phyloP scores from a whole-genome alignment of 208 protist species.

The Trichomonas vaginalis region DNA sequence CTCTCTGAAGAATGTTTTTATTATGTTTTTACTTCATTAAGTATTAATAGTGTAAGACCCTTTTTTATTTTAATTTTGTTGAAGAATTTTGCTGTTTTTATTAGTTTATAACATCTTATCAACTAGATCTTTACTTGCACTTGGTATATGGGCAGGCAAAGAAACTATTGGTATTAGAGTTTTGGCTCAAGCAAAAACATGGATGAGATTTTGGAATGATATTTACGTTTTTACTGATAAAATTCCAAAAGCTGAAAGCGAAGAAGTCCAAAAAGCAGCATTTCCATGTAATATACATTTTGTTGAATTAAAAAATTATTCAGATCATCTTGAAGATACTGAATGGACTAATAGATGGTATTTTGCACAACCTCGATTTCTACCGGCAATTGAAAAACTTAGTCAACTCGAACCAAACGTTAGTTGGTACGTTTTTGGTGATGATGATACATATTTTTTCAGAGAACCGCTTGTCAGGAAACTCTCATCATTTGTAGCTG shows the following conservation, averaged over 20 bases:
- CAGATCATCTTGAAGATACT: background rate
- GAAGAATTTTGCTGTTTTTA: background rate
- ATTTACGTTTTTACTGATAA: background rate
- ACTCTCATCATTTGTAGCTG: background rate
- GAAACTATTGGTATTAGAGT: background rate
- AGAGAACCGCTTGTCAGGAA: background rate
- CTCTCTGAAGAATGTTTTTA: no score
- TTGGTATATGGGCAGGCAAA: slow-evolving; percentile 1
- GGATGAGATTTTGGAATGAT: background rate
- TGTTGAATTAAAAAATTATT: background rate
- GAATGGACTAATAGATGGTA: slow-evolving; percentile 9
- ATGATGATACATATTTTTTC: slow-evolving; percentile 16
- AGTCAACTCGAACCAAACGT: background rate
- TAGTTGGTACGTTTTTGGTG: background rate
- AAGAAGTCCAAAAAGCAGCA: background rate
- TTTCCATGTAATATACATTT: background rate
- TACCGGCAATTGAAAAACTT: background rate
- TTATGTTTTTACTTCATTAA: no score
- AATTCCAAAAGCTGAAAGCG: background rate
- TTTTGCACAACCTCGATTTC: background rate
- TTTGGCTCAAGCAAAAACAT: background rate
- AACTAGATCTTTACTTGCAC: background rate
- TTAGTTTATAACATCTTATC: background rate
- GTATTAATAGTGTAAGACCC: no score
- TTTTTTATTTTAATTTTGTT: no score